Conservation (phyloP, 495 filamentous ascomycete genomes). For the Echria macrotheca region DNA sequence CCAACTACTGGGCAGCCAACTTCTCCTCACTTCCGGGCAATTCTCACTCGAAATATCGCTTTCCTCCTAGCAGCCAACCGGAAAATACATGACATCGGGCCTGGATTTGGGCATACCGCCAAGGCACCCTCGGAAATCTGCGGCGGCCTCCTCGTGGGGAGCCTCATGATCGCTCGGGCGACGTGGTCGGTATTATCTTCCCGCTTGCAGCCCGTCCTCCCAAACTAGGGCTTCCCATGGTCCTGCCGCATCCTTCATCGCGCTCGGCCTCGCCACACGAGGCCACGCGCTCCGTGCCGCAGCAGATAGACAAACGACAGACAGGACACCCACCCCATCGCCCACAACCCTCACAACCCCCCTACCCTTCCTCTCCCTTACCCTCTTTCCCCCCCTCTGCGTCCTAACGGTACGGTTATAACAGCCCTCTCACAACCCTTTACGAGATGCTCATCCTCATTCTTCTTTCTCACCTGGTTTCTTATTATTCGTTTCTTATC, state of each 20-base stretch:
- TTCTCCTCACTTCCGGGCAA: background rate
- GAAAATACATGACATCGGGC: background rate
- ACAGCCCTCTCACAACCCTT: constrained; percentile 35
- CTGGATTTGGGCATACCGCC: background rate
- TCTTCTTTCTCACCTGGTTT: constrained; percentile 42
- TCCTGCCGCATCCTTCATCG: constrained; percentile 52
- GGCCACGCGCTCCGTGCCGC: background rate
- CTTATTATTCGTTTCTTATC: constrained; percentile 50
- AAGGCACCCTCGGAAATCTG: background rate
- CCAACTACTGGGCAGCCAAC: background rate
- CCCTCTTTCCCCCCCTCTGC: constrained; percentile 14
- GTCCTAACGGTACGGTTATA: constrained; percentile 32
- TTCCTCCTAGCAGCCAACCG: background rate
- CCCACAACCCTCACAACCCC: constrained; percentile 24
- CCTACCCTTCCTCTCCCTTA: constrained; percentile 36
- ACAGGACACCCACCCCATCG: too few species aligned
- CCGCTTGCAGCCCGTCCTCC: constrained; percentile 51
- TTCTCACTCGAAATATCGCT: background rate
- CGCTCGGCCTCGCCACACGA: constrained; percentile 43
- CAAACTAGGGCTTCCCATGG: constrained; percentile 52
- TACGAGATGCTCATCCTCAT: constrained; percentile 44
- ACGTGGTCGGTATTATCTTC: constrained; percentile 57
- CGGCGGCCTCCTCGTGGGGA: background rate
- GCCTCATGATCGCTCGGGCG: too few species aligned
- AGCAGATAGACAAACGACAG: too few species aligned